A percentile compares a stretch with the other conserved stretches of the same genome.
Conservation (phyloP, 2,329 filamentous ascomycete genomes). For the Bipolaris zeicola region DNA sequence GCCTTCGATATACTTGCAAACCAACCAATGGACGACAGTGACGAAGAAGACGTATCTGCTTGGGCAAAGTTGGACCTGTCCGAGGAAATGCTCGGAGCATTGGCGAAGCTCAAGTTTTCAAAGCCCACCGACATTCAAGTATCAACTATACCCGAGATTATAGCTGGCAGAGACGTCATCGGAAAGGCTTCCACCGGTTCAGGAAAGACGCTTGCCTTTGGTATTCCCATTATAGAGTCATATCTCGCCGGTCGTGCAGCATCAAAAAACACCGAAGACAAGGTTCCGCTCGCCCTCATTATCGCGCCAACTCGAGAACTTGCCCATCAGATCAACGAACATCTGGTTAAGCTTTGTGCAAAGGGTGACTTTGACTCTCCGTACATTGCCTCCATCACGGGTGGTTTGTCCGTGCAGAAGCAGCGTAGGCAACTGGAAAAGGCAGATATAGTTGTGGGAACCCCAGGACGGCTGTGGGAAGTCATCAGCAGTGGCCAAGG, state of each 20-base stretch:
- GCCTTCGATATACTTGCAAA: conserved; percentile 63
- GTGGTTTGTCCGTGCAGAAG: conserved; percentile 92
- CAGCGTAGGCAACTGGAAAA: conserved; percentile 82
- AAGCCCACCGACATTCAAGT: conserved; percentile 83
- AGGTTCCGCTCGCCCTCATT: conserved; percentile 67
- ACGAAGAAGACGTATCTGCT: conserved; percentile 73
- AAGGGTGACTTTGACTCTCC: conserved; percentile 65
- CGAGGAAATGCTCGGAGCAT: conserved; percentile 69
- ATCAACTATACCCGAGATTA: conserved; percentile 78
- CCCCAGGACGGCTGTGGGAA: conserved; percentile 93
- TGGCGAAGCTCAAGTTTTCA: conserved; percentile 79
- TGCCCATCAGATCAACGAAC: conserved; percentile 86
- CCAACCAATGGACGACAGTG: conserved; percentile 57
- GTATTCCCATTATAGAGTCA: conserved; percentile 86
- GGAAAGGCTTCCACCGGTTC: conserved; percentile 97
- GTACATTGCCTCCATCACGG: conserved; percentile 82
- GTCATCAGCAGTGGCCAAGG: conserved; percentile 78
- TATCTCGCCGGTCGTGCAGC: conserved; percentile 63
- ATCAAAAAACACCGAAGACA: conserved; percentile 36
- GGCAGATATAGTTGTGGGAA: conserved; percentile 92
- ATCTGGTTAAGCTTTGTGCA: conserved; percentile 76
- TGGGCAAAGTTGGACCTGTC: conserved; percentile 81
- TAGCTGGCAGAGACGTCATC: conserved; percentile 86
- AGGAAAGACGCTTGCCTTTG: conserved; percentile 94
- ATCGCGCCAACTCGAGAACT: conserved; percentile 91